phyloP scores from a whole-genome alignment of 805 yeast species.

The Saccharomycopsis sp. region DNA sequence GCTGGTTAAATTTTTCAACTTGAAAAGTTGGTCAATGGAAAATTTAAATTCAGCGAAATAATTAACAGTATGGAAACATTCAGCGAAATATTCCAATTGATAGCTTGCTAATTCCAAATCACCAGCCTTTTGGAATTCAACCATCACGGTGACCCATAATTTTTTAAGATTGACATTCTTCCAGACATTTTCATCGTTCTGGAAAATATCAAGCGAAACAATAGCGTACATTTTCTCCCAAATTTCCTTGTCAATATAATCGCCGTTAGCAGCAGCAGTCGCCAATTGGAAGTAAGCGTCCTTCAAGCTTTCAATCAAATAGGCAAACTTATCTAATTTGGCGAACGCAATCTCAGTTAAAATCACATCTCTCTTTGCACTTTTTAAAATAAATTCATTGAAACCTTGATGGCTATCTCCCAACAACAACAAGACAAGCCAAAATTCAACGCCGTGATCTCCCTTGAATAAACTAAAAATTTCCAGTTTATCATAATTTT shows the following conservation, averaged over 20 bases:
- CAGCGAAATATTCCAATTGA: slow-evolving; percentile 25
- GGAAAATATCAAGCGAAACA: background rate
- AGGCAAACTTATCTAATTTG: background rate
- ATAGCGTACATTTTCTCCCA: slow-evolving; percentile 15
- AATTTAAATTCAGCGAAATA: too few species aligned
- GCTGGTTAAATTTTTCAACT: slow-evolving; percentile 9
- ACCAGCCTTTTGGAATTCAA: slow-evolving; percentile 20
- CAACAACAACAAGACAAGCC: background rate
- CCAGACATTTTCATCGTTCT: slow-evolving; percentile 19
- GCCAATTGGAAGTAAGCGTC: slow-evolving; percentile 12
- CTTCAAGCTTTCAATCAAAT: background rate
- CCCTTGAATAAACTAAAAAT: slow-evolving; percentile 10
- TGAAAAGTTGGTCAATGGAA: slow-evolving; percentile 7
- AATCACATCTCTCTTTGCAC: slow-evolving; percentile 7
- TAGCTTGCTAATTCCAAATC: slow-evolving; percentile 24
- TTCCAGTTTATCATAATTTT: slow-evolving; percentile 26
- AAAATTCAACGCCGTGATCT: background rate
- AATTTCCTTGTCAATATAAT: slow-evolving; percentile 13
- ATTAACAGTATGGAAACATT: slow-evolving; percentile 18
- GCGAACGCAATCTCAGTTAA: slow-evolving; percentile 12
- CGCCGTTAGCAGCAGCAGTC: slow-evolving; percentile 11
- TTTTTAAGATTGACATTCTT: slow-evolving; percentile 23
- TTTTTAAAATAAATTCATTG: slow-evolving; percentile 4
- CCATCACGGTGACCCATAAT: slow-evolving; percentile 22
- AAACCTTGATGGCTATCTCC: background rate